Percentiles rank a stretch among this genome's conserved stretches.
These are phyloP conservation scores for Podospora pseudocomata DNA, from an alignment of 495 filamentous ascomycete species.

Conservation along the genomic window DNA sequence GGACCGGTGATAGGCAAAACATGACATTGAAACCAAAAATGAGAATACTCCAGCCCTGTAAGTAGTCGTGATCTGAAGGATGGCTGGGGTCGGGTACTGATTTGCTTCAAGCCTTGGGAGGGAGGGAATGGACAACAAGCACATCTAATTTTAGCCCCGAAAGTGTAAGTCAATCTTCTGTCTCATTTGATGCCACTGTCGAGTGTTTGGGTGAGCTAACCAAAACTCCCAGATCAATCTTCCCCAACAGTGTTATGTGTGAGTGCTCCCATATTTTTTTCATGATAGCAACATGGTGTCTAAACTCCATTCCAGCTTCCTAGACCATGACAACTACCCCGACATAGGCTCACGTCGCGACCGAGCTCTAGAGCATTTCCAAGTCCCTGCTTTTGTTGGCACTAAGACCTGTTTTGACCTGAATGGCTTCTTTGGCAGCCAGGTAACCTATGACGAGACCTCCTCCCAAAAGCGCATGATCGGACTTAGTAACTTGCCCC, in stretches of 20 bases:
- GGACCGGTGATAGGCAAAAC: not conserved
- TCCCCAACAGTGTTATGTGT: conserved; percentile 24
- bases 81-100: not conserved
- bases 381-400: conserved; percentile 25
- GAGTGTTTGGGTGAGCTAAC: not conserved
- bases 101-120: not conserved
- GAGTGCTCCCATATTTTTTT: not conserved
- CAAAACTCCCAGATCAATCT: conserved; percentile 10
- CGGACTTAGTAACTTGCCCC: conserved; percentile 11
- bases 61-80: not conserved
- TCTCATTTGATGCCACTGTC: not conserved
- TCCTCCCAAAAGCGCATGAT: conserved; percentile 3
- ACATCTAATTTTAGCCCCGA: not conserved
- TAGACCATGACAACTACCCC: conserved; percentile 16
- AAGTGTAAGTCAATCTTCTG: not conserved
- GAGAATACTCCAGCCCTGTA: conserved; percentile 12
- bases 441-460: conserved; percentile 11
- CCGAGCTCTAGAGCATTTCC: conserved; percentile 20
- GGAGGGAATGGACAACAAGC: not conserved
- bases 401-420: conserved; percentile 26
- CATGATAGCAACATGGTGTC: not conserved
- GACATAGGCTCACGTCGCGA: conserved; percentile 11
- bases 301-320: conserved; percentile 15
- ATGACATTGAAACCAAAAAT: conserved; percentile 2
- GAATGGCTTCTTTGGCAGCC: conserved; percentile 26